Base-by-base conservation (phyloP, 129 eudicot genomes). In the Artemisia tridentata region DNA sequence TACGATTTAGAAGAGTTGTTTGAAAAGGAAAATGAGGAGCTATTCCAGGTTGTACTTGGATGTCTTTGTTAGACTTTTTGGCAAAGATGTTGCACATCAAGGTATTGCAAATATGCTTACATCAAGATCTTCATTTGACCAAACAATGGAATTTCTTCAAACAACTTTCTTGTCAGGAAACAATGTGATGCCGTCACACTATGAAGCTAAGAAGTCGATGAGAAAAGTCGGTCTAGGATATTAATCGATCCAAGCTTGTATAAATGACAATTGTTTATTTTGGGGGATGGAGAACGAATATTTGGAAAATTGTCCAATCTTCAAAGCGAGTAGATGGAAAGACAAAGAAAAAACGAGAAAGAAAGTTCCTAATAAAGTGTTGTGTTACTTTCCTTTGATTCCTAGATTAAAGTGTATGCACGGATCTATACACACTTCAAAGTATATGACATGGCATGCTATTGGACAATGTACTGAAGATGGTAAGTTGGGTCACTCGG, bases 311-410 rank as follows among this genome's bases (percentile, higher is more conserved):
- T 49, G 53, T 59, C n/a, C 5, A 2, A 2, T 23, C 6, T 59
- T 14, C 11, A 3, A 3, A 2, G 3, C 3, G 65, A 59, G 38
- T 21, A 59, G 43, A 59, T 59, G 65, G 65, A 25, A 19, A 19
- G 43, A 9, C n/a, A 21, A 59, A 59, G 5, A 8, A 5, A 59
- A 16, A 20, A 59, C 3, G 41, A 20, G 63, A 9, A 62, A 48
- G 1, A 56, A 69, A 18, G 59, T 11, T 11, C 27, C 75, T 11
- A 57, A 13, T 2, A 59, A 67, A 11, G 52, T 25, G 4, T 5
- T 68, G 51, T 18, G 79, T 13, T 55, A 75, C 53, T 80, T 80
- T 66, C 84, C 74, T 3, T 31, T 75, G 15, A 75, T 18, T 27
- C 78, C 80, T 4, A 71, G 78, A 21, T 53, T 80, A 31, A 56